Conservation (phyloP, 148 eudicot genomes). For the Cornus suecica region DNA sequence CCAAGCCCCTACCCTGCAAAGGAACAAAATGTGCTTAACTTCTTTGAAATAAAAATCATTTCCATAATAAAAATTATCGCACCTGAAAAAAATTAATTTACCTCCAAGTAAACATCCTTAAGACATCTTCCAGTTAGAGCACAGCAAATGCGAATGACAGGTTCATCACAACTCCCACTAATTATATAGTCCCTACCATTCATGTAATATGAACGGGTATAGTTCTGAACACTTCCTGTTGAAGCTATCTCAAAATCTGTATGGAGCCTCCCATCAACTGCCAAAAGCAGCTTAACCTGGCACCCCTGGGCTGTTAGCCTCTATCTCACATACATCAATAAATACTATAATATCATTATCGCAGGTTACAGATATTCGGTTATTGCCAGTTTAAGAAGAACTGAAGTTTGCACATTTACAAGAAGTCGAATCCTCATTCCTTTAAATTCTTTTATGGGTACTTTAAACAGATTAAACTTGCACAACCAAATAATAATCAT, state of each 20-base stretch:
- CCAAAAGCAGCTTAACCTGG: slow-evolving; percentile 75
- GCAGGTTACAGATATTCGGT: neutral
- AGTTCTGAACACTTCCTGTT: slow-evolving; percentile 70
- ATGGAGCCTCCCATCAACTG: slow-evolving; percentile 71
- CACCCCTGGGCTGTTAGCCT: slow-evolving; percentile 11
- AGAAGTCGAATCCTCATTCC: neutral
- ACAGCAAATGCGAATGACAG: slow-evolving; percentile 68
- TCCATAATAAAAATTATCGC: neutral
- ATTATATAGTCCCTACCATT: slow-evolving; percentile 72
- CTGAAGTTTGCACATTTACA: neutral
- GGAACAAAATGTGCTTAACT: neutral
- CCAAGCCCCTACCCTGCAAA: slow-evolving; percentile 51
- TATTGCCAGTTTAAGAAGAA: neutral
- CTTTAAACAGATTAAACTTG: neutral
- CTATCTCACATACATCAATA: neutral
- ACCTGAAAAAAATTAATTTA: slow-evolving; percentile 10
- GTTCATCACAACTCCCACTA: slow-evolving; percentile 73
- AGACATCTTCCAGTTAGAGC: slow-evolving; percentile 80
- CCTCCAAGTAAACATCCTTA: slow-evolving; percentile 65
- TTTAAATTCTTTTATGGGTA: neutral
- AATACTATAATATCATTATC: neutral
- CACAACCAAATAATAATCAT: neutral
- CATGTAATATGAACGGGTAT: slow-evolving; percentile 83
- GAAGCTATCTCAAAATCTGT: slow-evolving; percentile 63
- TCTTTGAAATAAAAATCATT: neutral